These are phyloP conservation scores for Arthroderma sp. DNA, from an alignment of 2,329 filamentous ascomycete genomes.

Conservation along the genomic window DNA sequence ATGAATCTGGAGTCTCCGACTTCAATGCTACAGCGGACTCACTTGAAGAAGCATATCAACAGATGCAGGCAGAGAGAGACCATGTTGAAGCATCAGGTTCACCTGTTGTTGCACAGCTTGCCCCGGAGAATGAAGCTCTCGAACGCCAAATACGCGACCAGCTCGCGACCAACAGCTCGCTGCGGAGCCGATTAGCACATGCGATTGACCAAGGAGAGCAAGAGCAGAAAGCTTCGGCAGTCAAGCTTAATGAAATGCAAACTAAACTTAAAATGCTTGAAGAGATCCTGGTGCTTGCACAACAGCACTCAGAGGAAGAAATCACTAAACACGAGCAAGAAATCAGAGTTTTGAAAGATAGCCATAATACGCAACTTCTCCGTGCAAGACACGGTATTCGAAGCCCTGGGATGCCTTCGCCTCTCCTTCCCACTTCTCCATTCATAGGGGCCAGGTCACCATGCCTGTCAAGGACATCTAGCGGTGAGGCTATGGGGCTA, in stretches of 20 bases:
- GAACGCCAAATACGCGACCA: constrained; percentile 34
- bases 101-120: background rate
- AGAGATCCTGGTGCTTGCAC: constrained; percentile 68
- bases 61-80: constrained; percentile 57
- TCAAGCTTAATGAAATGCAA: constrained; percentile 74
- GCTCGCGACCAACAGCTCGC: constrained; percentile 59
- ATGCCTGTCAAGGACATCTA: constrained; percentile 47
- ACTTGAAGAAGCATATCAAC: constrained; percentile 58
- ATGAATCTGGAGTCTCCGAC: constrained; percentile 26
- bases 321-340: constrained; percentile 79
- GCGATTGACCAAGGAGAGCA: constrained; percentile 73
- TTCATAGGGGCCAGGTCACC: constrained; percentile 48
- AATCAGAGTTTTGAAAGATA: constrained; percentile 59
- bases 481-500: constrained; percentile 44
- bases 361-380: constrained; percentile 61
- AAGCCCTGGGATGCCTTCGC: constrained; percentile 35
- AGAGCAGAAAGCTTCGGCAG: constrained; percentile 66
- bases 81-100: constrained; percentile 43
- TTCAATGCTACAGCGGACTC: constrained; percentile 53
- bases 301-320: constrained; percentile 68
- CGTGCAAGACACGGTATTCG: constrained; percentile 49
- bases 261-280: constrained; percentile 67
- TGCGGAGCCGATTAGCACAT: constrained; percentile 63
- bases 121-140: background rate
- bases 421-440: constrained; percentile 49